Evolutionary conservation across 2,329 filamentous ascomycete genomes (phyloP), one percentile per base, ranked within the genome.

Genomic region (Scleromitrula shiraiana): DNA sequence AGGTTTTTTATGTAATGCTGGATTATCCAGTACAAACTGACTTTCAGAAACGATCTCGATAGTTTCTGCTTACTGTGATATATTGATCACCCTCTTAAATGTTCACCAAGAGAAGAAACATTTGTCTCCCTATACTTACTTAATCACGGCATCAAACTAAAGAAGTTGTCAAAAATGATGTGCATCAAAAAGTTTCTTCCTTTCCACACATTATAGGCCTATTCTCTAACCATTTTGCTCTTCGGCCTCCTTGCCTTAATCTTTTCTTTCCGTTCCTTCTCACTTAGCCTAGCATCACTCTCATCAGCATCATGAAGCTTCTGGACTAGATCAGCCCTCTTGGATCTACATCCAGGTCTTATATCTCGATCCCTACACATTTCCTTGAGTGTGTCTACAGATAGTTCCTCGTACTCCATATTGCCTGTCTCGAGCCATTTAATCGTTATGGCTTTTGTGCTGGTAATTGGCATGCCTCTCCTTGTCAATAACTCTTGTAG

Each of bases 381-480:
- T 6, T 1, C 1, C 10, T 29, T 7, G 3, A 44, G 32, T 7
- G 39, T 19, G 3, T 0, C 1, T 5, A 8, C 7, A 8, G 6
- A 35, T 7, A 44, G 26, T 5, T 37, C 22, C 5, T 36, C 32
- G 14, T 44, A 44, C 7, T 44, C 41, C 9, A 44, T 5, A 7
- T 17, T 4, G 6, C 41, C 41, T 5, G 41, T 44, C 23, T 44
- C 32, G n/a, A 44, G 32, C 20, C 20, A 44, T 17, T 37, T 44
- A 23, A 44, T 44, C 5, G 3, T 5, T 7, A 14, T 2, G 8
- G 40, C 40, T 22, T 24, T 42, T 3, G 19, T 37, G 5, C 51
- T 54, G 23, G 9, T n/a, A 2, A 48, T 51, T 3, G 46, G 49
- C 54, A 54, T 56, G 10, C 40, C 51, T 22, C 51, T 46, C 7